These are phyloP conservation scores for Cyclostephanos tholiformis DNA, from an alignment of 108 stramenopile genomes.

Conservation along the genomic window DNA sequence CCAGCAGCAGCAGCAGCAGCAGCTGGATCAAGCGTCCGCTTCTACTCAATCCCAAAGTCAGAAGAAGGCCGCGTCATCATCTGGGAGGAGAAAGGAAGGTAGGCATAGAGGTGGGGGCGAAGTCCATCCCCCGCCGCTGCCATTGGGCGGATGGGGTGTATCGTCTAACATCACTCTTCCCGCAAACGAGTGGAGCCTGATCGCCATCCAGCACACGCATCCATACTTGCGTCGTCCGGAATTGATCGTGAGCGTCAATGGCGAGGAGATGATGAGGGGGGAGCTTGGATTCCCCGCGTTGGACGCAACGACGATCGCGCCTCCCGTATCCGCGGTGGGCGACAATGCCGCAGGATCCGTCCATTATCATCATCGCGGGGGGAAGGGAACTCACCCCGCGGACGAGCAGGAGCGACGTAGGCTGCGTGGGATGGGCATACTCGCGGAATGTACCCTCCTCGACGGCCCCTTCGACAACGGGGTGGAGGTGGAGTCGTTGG, in stretches of 20 bases:
- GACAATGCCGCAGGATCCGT: neutral
- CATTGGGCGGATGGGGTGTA: constrained; percentile 29
- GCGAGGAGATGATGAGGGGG: constrained; percentile 60
- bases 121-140: neutral
- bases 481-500: constrained; percentile 13
- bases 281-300: constrained; percentile 73
- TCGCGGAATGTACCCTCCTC: constrained; percentile 48
- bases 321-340: constrained; percentile 7
- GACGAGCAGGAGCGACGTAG: constrained; percentile 34
- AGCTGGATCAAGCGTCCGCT: constrained; percentile 10
- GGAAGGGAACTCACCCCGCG: neutral
- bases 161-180: constrained; percentile 62
- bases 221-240: constrained; percentile 85
- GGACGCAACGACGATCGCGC: constrained; percentile 40
- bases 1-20: constrained; percentile 20
- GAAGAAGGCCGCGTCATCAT: constrained; percentile 14
- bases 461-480: constrained; percentile 51
- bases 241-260: constrained; percentile 77
- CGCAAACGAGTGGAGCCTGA: constrained; percentile 71
- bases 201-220: constrained; percentile 78
- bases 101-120: neutral
- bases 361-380: neutral
- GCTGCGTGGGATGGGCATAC: constrained; percentile 29
- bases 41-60: neutral
- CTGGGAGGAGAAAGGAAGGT: neutral